A percentile compares a stretch with the other conserved stretches of the same genome.
Conservation (phyloP, 352 stramenopile species). For the Globisporangium paroecandrum region DNA sequence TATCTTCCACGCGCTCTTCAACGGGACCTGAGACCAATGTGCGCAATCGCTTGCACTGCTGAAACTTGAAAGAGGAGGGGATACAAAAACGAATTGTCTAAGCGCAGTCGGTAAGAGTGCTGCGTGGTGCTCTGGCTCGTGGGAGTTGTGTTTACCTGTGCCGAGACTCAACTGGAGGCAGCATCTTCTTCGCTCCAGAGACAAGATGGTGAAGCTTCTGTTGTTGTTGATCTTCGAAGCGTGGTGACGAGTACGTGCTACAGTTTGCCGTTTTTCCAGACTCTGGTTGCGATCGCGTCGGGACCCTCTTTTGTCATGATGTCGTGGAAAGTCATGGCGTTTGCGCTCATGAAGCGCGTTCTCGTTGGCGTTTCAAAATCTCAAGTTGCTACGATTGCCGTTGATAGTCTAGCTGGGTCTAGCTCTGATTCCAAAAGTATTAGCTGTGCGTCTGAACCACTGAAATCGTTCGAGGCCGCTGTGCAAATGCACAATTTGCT, state of each 20-base stretch:
- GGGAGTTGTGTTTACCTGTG: constrained; percentile 19
- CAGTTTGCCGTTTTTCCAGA: constrained; percentile 27
- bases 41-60: neutral
- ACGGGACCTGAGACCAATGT: constrained; percentile 21
- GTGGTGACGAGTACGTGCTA: constrained; percentile 15
- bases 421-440: neutral
- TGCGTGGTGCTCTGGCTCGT: constrained; percentile 33
- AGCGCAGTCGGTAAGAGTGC: constrained; percentile 4
- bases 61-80: neutral
- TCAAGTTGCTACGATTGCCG: neutral
- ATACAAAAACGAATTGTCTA: neutral
- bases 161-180: neutral
- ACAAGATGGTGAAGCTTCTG: neutral
- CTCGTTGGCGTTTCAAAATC: neutral
- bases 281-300: constrained; percentile 23
- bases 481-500: constrained; percentile 24
- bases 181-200: neutral
- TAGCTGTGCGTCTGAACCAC: constrained; percentile 8
- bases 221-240: neutral
- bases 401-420: neutral
- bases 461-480: constrained; percentile 8
- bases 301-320: neutral
- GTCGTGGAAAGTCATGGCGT: constrained; percentile 32
- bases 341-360: constrained; percentile 25
- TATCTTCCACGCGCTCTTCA: constrained; percentile 26